phyloP scores from a whole-genome alignment of 177 flowering plant species.

The Telopea speciosissima region DNA sequence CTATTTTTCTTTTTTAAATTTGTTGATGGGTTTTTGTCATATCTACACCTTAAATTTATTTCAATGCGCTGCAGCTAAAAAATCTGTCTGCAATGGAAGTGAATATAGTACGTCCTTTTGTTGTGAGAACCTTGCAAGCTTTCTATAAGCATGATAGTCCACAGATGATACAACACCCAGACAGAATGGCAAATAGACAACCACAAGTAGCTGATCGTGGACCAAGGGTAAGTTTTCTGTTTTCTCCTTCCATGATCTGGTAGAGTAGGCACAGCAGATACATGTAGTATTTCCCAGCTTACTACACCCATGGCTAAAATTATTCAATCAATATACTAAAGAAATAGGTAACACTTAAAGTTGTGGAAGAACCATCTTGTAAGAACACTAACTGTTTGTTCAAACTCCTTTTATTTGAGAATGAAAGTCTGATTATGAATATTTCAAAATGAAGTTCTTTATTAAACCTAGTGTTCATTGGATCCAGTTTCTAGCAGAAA shows the following conservation, averaged over 20 bases:
- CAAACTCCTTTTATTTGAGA: too few relatives aligned
- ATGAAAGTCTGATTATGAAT: too few relatives aligned
- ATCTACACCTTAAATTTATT: not conserved
- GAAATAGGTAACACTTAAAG: too few relatives aligned
- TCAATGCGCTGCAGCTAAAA: slow-evolving; percentile 44
- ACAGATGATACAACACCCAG: slow-evolving; percentile 56
- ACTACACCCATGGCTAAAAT: too few relatives aligned
- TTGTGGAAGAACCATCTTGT: too few relatives aligned
- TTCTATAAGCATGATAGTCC: slow-evolving; percentile 81
- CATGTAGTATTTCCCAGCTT: not conserved
- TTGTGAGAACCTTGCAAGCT: slow-evolving; percentile 72
- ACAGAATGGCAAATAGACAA: slow-evolving; percentile 28
- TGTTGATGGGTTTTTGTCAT: not conserved
- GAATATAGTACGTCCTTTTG: slow-evolving; percentile 79
- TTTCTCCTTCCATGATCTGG: not conserved
- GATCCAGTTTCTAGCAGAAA: too few relatives aligned
- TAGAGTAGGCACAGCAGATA: not conserved
- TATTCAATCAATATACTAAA: too few relatives aligned
- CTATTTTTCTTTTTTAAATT: not conserved
- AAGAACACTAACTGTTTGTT: too few relatives aligned
- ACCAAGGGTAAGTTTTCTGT: slow-evolving; percentile 48
- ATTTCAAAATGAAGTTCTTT: too few relatives aligned
- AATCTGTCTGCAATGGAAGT: slow-evolving; percentile 94
- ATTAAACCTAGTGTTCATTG: too few relatives aligned
- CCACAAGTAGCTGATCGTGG: slow-evolving; percentile 45